These are phyloP conservation scores for Thelephora ganbajun DNA, from an alignment of 768 basidiomycete species.

Conservation along the genomic window DNA sequence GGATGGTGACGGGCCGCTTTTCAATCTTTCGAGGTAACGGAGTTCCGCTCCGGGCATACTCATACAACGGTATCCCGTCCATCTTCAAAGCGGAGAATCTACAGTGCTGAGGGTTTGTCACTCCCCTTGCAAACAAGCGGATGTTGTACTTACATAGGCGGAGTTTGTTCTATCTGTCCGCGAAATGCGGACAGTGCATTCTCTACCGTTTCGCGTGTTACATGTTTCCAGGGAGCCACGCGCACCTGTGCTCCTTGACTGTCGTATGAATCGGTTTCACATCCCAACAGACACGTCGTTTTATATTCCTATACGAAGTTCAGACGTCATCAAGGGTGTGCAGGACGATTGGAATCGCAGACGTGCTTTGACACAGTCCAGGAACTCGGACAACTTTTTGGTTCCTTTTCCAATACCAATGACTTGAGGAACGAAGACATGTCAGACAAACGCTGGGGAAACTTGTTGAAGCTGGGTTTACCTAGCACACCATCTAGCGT, in stretches of 20 bases:
- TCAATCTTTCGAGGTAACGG: constrained; percentile 94
- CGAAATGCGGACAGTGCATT: constrained; percentile 54
- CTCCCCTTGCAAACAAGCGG: constrained; percentile 1
- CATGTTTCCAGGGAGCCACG: constrained; percentile 66
- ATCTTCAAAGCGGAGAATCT: constrained; percentile 98
- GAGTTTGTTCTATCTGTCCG: constrained; percentile 81
- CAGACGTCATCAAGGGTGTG: background rate
- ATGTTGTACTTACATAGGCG: constrained; percentile 60
- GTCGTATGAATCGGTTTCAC: constrained; percentile 91
- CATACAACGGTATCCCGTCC: constrained; percentile 91
- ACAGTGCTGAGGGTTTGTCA: constrained; percentile 2
- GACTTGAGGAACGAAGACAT: constrained; percentile 30
- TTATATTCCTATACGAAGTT: constrained; percentile 59
- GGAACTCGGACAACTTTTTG: constrained; percentile 69
- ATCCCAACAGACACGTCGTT: constrained; percentile 83
- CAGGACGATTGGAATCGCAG: background rate
- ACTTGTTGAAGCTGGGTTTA: constrained; percentile 14
- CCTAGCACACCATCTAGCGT: constrained; percentile 44
- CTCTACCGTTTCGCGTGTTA: constrained; percentile 69
- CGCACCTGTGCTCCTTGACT: constrained; percentile 75
- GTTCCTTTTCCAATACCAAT: constrained; percentile 85
- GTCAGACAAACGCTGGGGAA: constrained; percentile 1
- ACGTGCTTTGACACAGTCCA: constrained; percentile 79
- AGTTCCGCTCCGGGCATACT: constrained; percentile 85
- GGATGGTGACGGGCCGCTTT: constrained; percentile 66